Base-by-base conservation (phyloP, 257 asterid species). In the Lavandula angustifolia region DNA sequence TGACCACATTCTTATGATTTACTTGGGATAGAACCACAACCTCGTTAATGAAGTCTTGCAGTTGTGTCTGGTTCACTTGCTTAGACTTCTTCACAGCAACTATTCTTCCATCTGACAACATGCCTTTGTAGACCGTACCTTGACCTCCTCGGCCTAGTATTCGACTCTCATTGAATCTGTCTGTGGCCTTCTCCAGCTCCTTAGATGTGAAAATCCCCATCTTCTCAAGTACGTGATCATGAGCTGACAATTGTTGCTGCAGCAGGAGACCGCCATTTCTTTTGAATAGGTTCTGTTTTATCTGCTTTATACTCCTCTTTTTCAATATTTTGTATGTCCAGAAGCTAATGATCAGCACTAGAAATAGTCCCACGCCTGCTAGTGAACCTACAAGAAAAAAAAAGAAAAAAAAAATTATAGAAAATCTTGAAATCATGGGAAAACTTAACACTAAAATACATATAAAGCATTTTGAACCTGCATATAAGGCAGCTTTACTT, bases 101-200 rank as follows among this genome's bases (percentile, higher is more conserved):
- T 1, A 73, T 61, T 12, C 75, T 43, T 12, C 81, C 79, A 12
- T 79, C 81, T 0, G 75, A 48, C 10, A 79, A 70, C 79, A 79
- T 79, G 62, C 84, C 80, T 47, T 78, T 75, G 64, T 74, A 75
- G 40, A 75, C 84, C 0, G 78, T 75, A 52, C 84, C 81, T 51
- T 75, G 79, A 40, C 81, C 84, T 48, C 84, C 81, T 50, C 50
- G 34, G 22, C 81, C 84, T 6, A 79, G 73, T 31, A 79, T 59
- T 16, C 84, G 66, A 7, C 75, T 62, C 41, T 69, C 70, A 6
- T 62, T 70, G 77, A 76, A 79, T 6, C 22, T n/a, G 9, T 79
- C 79, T 1, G 84, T 79, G 8, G 84, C 81, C 37, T 44, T 76
- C 14, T 54, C 77, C 61, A 79, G 27, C 44, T 79, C 84, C 29